phyloP scores from a whole-genome alignment of 768 basidiomycete genomes.

The Termitomyces titanicus region DNA sequence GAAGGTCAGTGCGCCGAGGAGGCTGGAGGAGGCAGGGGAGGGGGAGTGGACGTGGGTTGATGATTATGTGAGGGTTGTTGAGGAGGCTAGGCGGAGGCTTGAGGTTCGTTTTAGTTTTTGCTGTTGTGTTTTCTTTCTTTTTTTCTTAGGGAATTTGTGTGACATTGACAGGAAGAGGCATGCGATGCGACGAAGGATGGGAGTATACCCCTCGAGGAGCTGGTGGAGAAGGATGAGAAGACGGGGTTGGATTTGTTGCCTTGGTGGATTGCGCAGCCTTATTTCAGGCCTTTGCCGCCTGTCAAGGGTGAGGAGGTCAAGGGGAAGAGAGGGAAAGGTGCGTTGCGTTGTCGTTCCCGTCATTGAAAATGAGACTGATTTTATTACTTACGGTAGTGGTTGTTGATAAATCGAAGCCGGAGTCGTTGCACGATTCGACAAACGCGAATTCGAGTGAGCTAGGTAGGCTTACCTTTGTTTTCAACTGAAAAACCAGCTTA shows the following conservation, averaged over 20 bases:
- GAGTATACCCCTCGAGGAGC: constrained; percentile 27
- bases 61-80: constrained; percentile 52
- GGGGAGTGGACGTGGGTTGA: constrained; percentile 39
- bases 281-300: constrained; percentile 25
- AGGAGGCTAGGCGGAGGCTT: constrained; percentile 59
- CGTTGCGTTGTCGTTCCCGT: too few relatives aligned
- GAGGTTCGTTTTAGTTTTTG: constrained; percentile 32
- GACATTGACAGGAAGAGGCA: constrained; percentile 17
- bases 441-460: background rate
- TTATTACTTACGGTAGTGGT: too few relatives aligned
- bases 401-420: background rate
- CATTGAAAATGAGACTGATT: too few relatives aligned
- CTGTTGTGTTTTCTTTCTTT: background rate
- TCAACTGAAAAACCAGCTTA: too few relatives aligned
- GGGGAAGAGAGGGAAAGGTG: background rate
- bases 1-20: constrained; percentile 13
- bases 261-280: constrained; percentile 58
- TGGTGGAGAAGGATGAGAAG: constrained; percentile 28
- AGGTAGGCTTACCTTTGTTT: too few relatives aligned
- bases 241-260: constrained; percentile 37
- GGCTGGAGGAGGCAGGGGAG: constrained; percentile 5
- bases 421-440: background rate
- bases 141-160: constrained; percentile 37
- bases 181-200: constrained; percentile 13
- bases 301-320: too few relatives aligned